Evolutionary conservation across 345 rosid species (phyloP), one percentile per base, ranked within the genome.

Genomic region (Eucalyptus marginata): DNA sequence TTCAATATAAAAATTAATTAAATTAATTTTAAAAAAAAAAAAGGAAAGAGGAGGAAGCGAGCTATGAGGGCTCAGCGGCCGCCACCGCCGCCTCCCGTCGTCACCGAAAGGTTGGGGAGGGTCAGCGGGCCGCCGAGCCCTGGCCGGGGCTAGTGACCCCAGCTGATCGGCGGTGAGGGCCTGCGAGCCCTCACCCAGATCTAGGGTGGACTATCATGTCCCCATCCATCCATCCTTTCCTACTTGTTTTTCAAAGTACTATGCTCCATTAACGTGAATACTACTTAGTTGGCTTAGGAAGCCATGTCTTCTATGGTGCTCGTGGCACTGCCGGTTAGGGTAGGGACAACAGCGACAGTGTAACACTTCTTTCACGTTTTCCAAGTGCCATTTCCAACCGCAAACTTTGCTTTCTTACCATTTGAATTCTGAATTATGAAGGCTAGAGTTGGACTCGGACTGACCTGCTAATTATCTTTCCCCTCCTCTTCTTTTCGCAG

Each of bases 151-250:
- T 2, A 2, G 5, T 49, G 50, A 49, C 50, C 14, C 50, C 50
- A 49, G 14, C 15, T 2, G 4, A 49, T 13, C 50, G 5, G 2
- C 2, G 2, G 14, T 0, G 50, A 49, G 50, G 5, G 50, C 50
- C 5, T 49, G 9, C 9, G 8, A 8, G 46, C 46, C 46, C 46
- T 44, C 9, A 2, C 46, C 46, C 9, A 44, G 2, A 44, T 12
- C 1, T 51, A 1, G 1, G 56, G 56, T 0, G 0, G 56, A 51
- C 56, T 51, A 16, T 51, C 9, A 51, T 51, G 56, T 51, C 56
- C 56, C 56, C 22, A 51, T 51, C 56, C 56, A 51, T 51, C 8
- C 4, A 51, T 51, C 56, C 56, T 51, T 51, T 51, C 56, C 56
- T 51, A 51, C 56, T 51, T 51, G 4, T 51, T 52, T 52, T 18